Base-by-base conservation (phyloP, 768 basidiomycete species). In the Rhodotorula babjevae region DNA sequence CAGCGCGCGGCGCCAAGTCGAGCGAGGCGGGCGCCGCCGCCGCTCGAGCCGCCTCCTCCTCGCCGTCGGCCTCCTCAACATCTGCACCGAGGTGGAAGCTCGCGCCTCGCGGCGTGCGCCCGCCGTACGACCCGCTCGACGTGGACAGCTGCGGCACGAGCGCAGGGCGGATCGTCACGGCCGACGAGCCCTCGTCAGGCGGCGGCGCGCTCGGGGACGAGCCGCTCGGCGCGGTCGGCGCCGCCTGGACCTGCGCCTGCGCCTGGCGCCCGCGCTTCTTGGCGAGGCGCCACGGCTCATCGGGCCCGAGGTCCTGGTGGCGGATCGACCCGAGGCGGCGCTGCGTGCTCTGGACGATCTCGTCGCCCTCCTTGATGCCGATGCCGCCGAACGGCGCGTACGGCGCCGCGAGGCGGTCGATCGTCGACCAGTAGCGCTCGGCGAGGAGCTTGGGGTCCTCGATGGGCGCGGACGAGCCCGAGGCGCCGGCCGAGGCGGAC, bases 331-430 rank as follows among this genome's bases (percentile, higher is more conserved):
- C 60, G 44, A 75, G 63, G 6, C 74, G 44, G 44, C 55, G 60
- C 50, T 46, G 49, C 18, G 74, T 69, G 15, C 69, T 52, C 21
- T 8, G 31, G 16, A 71, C 74, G 25, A 75, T 42, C 53, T 71
- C 74, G 50, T 75, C 69, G 16, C 55, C 74, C 57, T 71, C 69
- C 25, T 68, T 71, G 49, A 68, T 71, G 5, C 74, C 74, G 55
- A 75, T 57, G 7, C 59, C 65, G 61, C 40, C 60, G 36, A 57
- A 31, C 0, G 53, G 9, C 6, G 36, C 55, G 40, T 29, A 61
- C 11, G 58, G 66, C 33, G 49, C 21, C 16, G 61, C 64, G 46
- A 71, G 44, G 53, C 36, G n/a, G 18, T 42, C 23, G 56, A 74
- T 67, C 11, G 62, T 47, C 23, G 14, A 23, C 65, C 69, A 63